Evolutionary conservation across 805 yeast species (phyloP), one percentile per base, ranked within the genome.

Genomic region (Pichia phayaonensis): DNA sequence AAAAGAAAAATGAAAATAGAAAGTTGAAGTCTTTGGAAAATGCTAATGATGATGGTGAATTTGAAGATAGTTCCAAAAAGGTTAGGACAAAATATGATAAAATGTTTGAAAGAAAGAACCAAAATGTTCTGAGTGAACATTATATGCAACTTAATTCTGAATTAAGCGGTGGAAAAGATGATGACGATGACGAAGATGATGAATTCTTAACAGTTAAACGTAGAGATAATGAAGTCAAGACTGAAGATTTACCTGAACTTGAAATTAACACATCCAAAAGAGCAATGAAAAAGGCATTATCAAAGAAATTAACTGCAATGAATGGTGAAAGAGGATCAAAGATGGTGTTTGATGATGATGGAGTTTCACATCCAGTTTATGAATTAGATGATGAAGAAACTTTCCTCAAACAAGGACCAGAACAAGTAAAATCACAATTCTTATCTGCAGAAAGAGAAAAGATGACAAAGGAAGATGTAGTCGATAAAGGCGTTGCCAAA

Each of bases 91-190:
- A 86, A 66, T 88, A 88, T 63, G 99, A 94, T 66, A 80, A 90
- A 55, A 90, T 94, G 96, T 94, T 94, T 69, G 95, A 89, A 65
- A 80, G 99, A 65, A 77, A 86, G 65, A 94, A 94, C 66, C 98
- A 94, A 71, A 85, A 86, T 48, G 95, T 94, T 20, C 73, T 94
- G 47, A 84, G 96, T 45, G 94, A 90, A 59, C 95, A 92, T 64
- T 94, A 90, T 63, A 67, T 82, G 67, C 86, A 81, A 53, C 74
- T 94, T 67, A 83, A 88, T 2, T 79, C 77, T 15, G 73, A 67
- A 40, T 59, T 65, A 26, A 48, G 46, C 8, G 48, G 24, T n/a
- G 57, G 58, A 4, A 54, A 56, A n/a, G 63, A 61, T 6, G 65
- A 58, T 11, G 76, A 65, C 3, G 74, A 69, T 1, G 81, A 74